These are phyloP conservation scores for Tuber borchii DNA, from an alignment of 495 filamentous ascomycete genomes.

Conservation along the genomic window DNA sequence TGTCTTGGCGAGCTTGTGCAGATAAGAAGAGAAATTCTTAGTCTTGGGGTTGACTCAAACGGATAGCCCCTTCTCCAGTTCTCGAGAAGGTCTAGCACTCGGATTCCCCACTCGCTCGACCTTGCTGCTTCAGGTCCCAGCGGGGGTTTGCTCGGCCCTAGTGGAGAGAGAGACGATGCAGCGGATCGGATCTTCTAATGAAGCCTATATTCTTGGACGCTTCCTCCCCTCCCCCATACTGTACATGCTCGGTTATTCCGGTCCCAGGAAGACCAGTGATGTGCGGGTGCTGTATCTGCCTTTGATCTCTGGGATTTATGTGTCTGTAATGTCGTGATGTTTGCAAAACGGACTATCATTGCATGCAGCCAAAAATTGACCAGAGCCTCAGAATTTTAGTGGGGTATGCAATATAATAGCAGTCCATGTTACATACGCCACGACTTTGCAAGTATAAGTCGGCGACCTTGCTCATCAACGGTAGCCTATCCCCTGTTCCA, in stretches of 20 bases:
- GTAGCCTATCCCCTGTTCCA: neutral
- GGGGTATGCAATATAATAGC: no score
- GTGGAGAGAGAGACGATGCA: no score
- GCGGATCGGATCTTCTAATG: no score
- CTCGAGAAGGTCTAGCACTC: neutral
- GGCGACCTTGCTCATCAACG: slow-evolving; percentile 1
- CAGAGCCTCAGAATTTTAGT: no score
- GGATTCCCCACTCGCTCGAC: neutral
- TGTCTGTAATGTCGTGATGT: no score
- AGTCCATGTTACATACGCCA: no score
- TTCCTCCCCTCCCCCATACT: no score
- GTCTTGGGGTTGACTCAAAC: neutral
- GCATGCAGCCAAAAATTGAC: no score
- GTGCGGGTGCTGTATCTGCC: neutral
- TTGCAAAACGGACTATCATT: no score
- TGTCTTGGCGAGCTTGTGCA: neutral
- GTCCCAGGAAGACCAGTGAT: neutral
- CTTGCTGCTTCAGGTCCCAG: neutral
- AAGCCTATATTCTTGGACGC: no score
- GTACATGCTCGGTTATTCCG: neutral
- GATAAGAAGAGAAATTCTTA: neutral
- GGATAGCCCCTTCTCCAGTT: neutral
- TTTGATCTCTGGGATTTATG: neutral
- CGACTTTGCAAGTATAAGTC: neutral
- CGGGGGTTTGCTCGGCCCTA: neutral